Conservation (phyloP, 441 rosid species). For the Gossypium gossypioides region DNA sequence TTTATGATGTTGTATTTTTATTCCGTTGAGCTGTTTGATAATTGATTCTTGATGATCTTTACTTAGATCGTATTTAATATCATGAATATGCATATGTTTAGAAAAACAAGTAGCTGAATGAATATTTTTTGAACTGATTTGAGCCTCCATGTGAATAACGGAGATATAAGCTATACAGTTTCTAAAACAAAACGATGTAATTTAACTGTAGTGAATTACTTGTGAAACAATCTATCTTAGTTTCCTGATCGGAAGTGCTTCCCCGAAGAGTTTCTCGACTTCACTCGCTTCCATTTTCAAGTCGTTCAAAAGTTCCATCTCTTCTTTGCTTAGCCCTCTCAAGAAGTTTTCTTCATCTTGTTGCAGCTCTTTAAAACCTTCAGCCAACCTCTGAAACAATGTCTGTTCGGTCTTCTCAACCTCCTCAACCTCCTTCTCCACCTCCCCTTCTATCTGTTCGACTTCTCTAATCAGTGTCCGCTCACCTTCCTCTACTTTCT, state of each 20-base stretch:
- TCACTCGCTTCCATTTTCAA: constrained; percentile 79
- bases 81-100: too few relatives aligned
- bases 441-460: constrained; percentile 51
- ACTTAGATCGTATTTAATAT: too few relatives aligned
- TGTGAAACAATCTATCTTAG: constrained; percentile 37
- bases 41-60: too few relatives aligned
- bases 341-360: constrained; percentile 63
- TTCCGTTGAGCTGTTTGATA: too few relatives aligned
- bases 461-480: constrained; percentile 46
- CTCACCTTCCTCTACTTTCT: constrained; percentile 67
- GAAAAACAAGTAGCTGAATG: neutral
- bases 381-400: constrained; percentile 60
- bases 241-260: constrained; percentile 61
- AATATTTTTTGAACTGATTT: neutral
- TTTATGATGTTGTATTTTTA: too few relatives aligned
- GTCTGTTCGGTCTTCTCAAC: constrained; percentile 57
- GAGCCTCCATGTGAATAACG: neutral
- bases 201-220: neutral
- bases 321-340: constrained; percentile 55
- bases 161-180: constrained; percentile 3
- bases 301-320: constrained; percentile 52
- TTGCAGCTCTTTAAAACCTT: constrained; percentile 60
- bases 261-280: constrained; percentile 73
- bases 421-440: constrained; percentile 42
- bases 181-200: neutral